Base-by-base conservation (phyloP, 2,329 filamentous ascomycete genomes). In the Ceratocystis destructans region DNA sequence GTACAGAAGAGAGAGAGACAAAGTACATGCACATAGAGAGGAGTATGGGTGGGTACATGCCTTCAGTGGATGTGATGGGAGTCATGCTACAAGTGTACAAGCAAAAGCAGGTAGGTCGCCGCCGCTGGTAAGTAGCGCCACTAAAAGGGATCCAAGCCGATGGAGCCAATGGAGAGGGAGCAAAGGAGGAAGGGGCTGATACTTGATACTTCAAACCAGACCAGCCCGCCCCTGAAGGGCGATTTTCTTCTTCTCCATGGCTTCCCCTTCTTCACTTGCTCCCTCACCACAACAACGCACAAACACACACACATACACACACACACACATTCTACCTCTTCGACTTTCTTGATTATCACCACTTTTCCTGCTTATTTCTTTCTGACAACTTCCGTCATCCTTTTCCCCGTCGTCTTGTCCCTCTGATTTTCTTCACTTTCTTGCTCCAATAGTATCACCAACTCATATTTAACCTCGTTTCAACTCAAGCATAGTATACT, bases 301-400 rank as follows among this genome's bases (percentile, higher is more conserved):
- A 12, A 41, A 15, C 37, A 2, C n/a, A 48, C 15, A 6, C 45
- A 48, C 45, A 3, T 15, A 22, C 15, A 6, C 45, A 48, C 45
- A 3, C 28, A 3, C 55, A 15, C 53, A 31, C 55, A 59, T 20
- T 37, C n/a, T 59, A 17, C 55, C 25, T n/a, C 31, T 20, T 25
- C 55, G 15, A 33, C 20, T 59, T 41, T 59, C 55, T 59, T 59
- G 55, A 59, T 33, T 59, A 59, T 59, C 55, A 59, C 25, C 55
- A 59, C 55, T 59, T 59, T 59, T 59, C 37, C 55, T 59, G 31
- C 55, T 59, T 37, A 59, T 59, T 59, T 59, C 5, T 37, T 59
- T 37, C 28, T 37, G 31, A 53, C 48, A 17, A 28, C 15, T 15
- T 53, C 20, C 22, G 22, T 53, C 48, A 53, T 53, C 48, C 22